These are phyloP conservation scores for Dactylellina haptotyla DNA, from an alignment of 2,329 filamentous ascomycete genomes.

Conservation along the genomic window DNA sequence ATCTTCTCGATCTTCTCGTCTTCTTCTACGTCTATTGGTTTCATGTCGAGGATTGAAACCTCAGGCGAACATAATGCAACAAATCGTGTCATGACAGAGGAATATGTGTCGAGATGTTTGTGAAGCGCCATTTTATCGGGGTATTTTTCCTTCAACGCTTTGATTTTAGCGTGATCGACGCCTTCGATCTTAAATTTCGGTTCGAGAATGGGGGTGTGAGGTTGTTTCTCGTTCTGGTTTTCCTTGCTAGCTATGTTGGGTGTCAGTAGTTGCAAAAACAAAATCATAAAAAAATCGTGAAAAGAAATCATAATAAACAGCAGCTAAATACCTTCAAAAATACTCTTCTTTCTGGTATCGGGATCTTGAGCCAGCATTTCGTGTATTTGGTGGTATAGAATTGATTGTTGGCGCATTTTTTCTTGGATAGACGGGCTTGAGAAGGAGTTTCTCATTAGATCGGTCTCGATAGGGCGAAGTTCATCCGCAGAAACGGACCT, in stretches of 20 bases:
- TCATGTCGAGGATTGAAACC: constrained; percentile 18
- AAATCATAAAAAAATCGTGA: no score
- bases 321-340: constrained; percentile 38
- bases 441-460: constrained; percentile 26
- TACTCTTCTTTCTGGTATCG: constrained; percentile 16
- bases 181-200: constrained; percentile 41
- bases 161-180: constrained; percentile 33
- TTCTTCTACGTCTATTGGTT: not conserved
- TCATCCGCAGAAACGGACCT: constrained; percentile 1
- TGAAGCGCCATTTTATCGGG: constrained; percentile 38
- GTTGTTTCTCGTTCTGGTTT: not conserved
- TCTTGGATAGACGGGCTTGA: constrained; percentile 32
- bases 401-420: constrained; percentile 34
- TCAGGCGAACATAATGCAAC: constrained; percentile 24
- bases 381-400: constrained; percentile 45
- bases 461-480: constrained; percentile 12
- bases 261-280: no score
- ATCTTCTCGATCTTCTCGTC: not conserved
- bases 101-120: constrained; percentile 33
- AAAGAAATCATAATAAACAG: no score
- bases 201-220: constrained; percentile 10
- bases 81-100: constrained; percentile 33
- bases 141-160: constrained; percentile 29
- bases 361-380: constrained; percentile 28
- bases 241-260: not conserved